phyloP scores from a whole-genome alignment of 257 asterid species.

The Fraxinus quadrangulata region DNA sequence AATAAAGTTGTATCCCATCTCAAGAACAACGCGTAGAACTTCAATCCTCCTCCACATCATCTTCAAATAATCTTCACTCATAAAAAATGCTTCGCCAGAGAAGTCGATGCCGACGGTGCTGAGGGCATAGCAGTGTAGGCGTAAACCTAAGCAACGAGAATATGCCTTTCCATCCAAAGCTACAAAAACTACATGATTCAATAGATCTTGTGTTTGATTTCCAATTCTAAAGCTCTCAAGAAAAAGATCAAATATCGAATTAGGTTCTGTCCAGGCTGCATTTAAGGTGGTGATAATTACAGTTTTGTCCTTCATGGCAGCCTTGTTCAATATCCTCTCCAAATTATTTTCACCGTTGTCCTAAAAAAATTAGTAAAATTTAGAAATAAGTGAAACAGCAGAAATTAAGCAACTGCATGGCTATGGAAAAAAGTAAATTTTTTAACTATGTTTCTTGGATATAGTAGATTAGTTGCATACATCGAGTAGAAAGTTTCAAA shows the following conservation, averaged over 20 bases:
- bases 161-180: conserved; percentile 37
- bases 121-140: conserved; percentile 32
- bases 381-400: neutral
- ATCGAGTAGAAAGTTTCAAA: too few relatives aligned
- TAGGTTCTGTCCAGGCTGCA: conserved; percentile 38
- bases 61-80: conserved; percentile 28
- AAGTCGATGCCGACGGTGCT: conserved; percentile 26
- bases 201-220: conserved; percentile 24
- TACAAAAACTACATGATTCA: conserved; percentile 36
- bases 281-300: conserved; percentile 38
- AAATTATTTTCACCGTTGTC: conserved; percentile 15
- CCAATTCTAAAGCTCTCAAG: conserved; percentile 38
- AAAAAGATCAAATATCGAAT: conserved; percentile 38
- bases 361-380: neutral
- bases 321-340: conserved; percentile 27
- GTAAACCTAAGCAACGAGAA: conserved; percentile 29
- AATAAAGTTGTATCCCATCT: conserved; percentile 35
- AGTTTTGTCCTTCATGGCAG: conserved; percentile 35
- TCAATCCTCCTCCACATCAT: conserved; percentile 41
- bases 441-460: too few relatives aligned
- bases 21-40: conserved; percentile 32
- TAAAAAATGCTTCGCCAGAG: conserved; percentile 30
- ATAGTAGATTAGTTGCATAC: too few relatives aligned
- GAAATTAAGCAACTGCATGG: neutral
- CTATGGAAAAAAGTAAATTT: neutral